Base-by-base conservation (phyloP, 768 basidiomycete species). In the Boletus subparvulus region DNA sequence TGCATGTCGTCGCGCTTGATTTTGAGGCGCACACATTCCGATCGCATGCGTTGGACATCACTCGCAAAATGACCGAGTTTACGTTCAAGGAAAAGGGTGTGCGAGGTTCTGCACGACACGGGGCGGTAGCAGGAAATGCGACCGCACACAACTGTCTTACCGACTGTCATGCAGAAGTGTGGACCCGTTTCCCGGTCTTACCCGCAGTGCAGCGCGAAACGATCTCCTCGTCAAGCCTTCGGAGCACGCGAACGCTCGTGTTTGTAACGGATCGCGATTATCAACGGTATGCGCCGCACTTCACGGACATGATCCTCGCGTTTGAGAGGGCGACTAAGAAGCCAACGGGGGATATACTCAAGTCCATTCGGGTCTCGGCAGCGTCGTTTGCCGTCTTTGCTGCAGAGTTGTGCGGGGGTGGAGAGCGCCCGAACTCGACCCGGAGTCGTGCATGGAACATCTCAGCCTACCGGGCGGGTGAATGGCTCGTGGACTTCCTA, bases 401-500 rank as follows among this genome's bases (percentile, higher is more conserved):
- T 33, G 28, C 42, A 7, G 60, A 61, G 33, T 44, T 64, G 24
- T 60, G 53, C 24, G 49, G 36, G 17, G 50, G 42, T 6, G 47
- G 24, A 2, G 21, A 30, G 6, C 45, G n/a, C 10, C 10, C 26
- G 12, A 36, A 47, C 26, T 7, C 42, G 13, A 40, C 46, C 4
- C 50, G 13, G 21, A 59, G 53, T 32, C 46, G 49, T 5, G 35
- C 45, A 3, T 73, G 73, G 69, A 59, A 66, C 10, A 50, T 73
- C 5, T 82, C 82, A 3, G 59, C 60, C 6, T 80, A 79, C 56
- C 72, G 72, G 16, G 73, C 74, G 0, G 85, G 85, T 35, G 83
- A 87, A 65, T 86, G 86, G 86, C 65, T 86, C 0, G 83, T 82
- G 0, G 80, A 84, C 13, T 65, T 86, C 9, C 58, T 86, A 1